Conservation (phyloP, 148 eudicot genomes). For the Chenopodium formosanum region DNA sequence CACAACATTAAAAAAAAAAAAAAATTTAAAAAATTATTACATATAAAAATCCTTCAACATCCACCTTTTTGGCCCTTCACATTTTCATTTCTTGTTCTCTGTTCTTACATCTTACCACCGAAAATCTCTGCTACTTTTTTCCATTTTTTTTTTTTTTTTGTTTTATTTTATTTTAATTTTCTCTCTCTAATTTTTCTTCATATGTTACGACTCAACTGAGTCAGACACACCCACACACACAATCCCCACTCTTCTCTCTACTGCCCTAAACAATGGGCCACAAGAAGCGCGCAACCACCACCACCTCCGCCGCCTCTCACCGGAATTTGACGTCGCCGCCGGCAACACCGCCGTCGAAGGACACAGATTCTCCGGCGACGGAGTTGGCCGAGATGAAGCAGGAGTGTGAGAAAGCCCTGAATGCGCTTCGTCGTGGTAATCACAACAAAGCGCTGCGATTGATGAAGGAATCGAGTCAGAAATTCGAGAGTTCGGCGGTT, state of each 20-base stretch:
- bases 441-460: slow-evolving; percentile 68
- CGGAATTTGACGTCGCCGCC: slow-evolving; percentile 8
- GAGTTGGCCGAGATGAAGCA: slow-evolving; percentile 36
- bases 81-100: neutral
- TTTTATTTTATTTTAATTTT: neutral
- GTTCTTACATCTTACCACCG: neutral
- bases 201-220: neutral
- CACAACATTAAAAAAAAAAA: neutral
- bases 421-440: slow-evolving; percentile 62
- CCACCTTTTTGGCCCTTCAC: neutral
- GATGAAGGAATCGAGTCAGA: slow-evolving; percentile 60
- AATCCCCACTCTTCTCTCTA: neutral
- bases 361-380: neutral
- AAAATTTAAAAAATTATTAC: neutral
- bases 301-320: slow-evolving; percentile 26
- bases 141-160: too few relatives aligned
- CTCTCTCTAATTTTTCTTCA: neutral
- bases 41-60: neutral
- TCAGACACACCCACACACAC: neutral
- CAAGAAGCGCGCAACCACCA: slow-evolving; percentile 32
- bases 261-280: slow-evolving; percentile 20
- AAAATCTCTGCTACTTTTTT: neutral
- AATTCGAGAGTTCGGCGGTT: slow-evolving; percentile 46
- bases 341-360: neutral
- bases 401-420: slow-evolving; percentile 75